Evolutionary conservation across 352 stramenopile genomes (phyloP).

Genomic region (Thalassiosira exigua): DNA sequence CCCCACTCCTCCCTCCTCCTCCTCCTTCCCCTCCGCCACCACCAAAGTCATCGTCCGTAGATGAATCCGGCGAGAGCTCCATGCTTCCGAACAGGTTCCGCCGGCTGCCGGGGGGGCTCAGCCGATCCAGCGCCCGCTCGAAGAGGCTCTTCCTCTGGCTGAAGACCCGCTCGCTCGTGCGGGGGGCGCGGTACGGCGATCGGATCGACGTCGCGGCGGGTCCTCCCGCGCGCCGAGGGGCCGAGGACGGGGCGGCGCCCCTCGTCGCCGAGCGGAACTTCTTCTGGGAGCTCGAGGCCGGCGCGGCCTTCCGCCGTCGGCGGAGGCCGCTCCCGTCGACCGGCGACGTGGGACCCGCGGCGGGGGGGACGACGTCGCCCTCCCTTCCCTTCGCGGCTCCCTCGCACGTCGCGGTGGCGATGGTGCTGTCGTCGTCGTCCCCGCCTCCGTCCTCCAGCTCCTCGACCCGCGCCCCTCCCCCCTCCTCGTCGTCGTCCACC

Average conservation of each 20-base stretch:
- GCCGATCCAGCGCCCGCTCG: constrained; percentile 47
- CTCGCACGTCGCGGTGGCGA: constrained; percentile 42
- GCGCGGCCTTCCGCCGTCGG: constrained; percentile 35
- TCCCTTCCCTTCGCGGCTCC: constrained; percentile 4
- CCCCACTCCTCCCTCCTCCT: constrained; percentile 20
- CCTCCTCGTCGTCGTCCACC: constrained; percentile 24
- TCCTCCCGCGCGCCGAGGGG: too few species aligned
- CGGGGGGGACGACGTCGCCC: background rate
- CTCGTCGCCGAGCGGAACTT: background rate
- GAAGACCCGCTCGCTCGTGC: constrained; percentile 43
- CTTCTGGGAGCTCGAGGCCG: constrained; percentile 18
- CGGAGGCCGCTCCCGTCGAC: constrained; percentile 45
- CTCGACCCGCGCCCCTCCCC: constrained; percentile 20
- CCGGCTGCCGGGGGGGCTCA: constrained; percentile 41
- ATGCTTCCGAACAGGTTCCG: too few species aligned
- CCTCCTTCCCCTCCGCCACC: constrained; percentile 9
- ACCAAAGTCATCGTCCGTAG: constrained; percentile 6
- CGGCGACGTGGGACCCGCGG: constrained; percentile 14
- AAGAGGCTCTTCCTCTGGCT: constrained; percentile 63
- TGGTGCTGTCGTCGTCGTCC: constrained; percentile 57
- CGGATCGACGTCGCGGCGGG: constrained; percentile 14
- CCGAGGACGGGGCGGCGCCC: background rate
- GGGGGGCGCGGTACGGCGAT: constrained; percentile 34
- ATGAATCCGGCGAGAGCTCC: constrained; percentile 11
- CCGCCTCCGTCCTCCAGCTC: constrained; percentile 23